Conservation (phyloP, 2,329 filamentous ascomycete species). For the Triangularia verruculosa region DNA sequence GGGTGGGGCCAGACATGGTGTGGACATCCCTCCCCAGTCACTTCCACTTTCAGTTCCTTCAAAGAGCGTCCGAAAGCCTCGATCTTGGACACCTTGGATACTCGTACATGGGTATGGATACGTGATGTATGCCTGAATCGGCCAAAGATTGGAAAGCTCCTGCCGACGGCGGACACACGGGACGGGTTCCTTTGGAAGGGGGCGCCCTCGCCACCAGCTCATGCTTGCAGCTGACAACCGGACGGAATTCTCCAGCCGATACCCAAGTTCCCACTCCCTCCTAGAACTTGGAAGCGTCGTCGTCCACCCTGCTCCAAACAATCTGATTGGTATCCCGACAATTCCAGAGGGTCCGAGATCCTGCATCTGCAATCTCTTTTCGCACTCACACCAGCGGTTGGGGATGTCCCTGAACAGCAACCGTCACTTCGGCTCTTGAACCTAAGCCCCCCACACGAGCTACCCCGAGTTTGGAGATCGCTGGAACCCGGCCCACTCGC, state of each 20-base stretch:
- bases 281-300: no score
- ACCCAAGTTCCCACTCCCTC: no score
- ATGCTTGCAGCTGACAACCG: no score
- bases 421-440: not conserved
- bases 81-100: no score
- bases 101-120: no score
- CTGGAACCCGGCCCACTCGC: not conserved
- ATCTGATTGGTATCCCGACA: not conserved
- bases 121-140: no score
- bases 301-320: no score
- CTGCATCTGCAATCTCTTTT: not conserved
- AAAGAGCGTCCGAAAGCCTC: not conserved
- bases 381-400: not conserved
- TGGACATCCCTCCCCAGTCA: not conserved
- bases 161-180: not conserved
- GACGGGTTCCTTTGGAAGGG: not conserved
- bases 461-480: not conserved
- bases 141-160: no score
- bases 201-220: not conserved
- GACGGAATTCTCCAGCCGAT: no score
- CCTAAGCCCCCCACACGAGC: not conserved
- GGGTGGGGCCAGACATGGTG: not conserved
- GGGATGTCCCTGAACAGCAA: not conserved
- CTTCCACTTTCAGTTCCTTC: not conserved
- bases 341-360: not conserved